Conservation (phyloP, 345 rosid genomes). For the Lumnitzera littorea region DNA sequence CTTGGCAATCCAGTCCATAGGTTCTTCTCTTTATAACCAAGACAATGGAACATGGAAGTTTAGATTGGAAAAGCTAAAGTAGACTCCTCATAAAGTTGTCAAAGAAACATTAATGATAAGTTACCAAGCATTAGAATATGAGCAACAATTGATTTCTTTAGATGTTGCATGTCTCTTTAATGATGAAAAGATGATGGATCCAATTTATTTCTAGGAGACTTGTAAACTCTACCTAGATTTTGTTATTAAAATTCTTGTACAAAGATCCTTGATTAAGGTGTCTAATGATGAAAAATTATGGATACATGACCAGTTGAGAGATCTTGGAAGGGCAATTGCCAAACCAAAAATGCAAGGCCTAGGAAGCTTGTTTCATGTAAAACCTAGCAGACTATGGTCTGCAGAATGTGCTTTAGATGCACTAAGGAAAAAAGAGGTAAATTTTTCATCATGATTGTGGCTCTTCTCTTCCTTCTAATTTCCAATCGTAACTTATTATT, state of each 20-base stretch:
- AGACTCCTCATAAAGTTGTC: background rate
- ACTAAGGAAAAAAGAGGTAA: no score
- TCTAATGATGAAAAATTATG: background rate
- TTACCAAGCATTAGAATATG: background rate
- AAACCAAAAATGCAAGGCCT: no score
- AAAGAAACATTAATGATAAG: background rate
- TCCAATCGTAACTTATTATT: no score
- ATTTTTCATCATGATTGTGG: no score
- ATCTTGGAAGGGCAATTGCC: no score
- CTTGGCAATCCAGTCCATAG: background rate
- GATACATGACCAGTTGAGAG: background rate
- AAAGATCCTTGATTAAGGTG: background rate
- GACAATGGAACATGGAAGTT: background rate
- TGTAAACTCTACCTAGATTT: background rate
- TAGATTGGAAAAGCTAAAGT: background rate
- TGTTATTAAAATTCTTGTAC: background rate
- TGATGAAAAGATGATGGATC: background rate
- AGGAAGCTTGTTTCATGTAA: no score
- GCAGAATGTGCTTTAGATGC: no score
- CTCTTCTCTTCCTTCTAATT: no score
- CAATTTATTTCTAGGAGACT: background rate
- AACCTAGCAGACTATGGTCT: no score
- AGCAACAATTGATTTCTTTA: background rate
- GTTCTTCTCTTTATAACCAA: background rate
- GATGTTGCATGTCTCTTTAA: background rate